Conservation (phyloP, 371 early-diverging fungal genomes). For the Saksenaea vasiformis region DNA sequence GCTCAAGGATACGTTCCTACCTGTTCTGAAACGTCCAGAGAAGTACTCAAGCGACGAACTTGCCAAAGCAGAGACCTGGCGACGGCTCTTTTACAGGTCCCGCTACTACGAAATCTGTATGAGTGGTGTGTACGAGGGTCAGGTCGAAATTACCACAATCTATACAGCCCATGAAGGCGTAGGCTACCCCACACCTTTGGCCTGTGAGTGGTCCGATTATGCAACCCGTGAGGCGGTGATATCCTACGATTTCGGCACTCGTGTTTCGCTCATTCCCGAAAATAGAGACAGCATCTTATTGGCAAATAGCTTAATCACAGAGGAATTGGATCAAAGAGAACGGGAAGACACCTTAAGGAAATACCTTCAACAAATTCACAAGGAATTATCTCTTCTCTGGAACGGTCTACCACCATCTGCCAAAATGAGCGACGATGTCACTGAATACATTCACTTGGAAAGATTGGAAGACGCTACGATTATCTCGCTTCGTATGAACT, state of each 20-base stretch:
- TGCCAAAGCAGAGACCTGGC: slow-evolving; percentile 40
- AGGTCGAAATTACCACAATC: slow-evolving; percentile 22
- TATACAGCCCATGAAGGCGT: slow-evolving; percentile 32
- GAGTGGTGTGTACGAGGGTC: slow-evolving; percentile 30
- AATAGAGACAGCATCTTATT: background rate
- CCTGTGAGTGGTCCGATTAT: slow-evolving; percentile 17
- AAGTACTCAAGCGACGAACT: background rate
- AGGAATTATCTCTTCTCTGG: slow-evolving; percentile 38
- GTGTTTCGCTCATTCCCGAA: background rate
- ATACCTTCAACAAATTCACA: slow-evolving; percentile 33
- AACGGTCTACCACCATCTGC: slow-evolving; percentile 23
- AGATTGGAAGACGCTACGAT: slow-evolving; percentile 22
- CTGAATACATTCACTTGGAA: slow-evolving; percentile 34
- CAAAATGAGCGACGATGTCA: slow-evolving; percentile 31
- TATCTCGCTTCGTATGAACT: slow-evolving; percentile 28
- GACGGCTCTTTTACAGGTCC: slow-evolving; percentile 36
- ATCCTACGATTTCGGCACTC: background rate
- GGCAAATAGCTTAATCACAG: slow-evolving; percentile 13
- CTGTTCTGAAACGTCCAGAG: slow-evolving; percentile 1
- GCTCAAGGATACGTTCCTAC: slow-evolving; percentile 26
- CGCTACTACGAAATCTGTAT: slow-evolving; percentile 34
- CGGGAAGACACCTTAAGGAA: slow-evolving; percentile 18
- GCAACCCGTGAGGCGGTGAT: slow-evolving; percentile 10
- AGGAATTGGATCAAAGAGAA: slow-evolving; percentile 28
- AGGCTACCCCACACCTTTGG: slow-evolving; percentile 32